Percentiles rank a stretch among this genome's conserved stretches.
Conservation (phyloP, 768 basidiomycete genomes). For the Cystofilobasidium bisporidii region DNA sequence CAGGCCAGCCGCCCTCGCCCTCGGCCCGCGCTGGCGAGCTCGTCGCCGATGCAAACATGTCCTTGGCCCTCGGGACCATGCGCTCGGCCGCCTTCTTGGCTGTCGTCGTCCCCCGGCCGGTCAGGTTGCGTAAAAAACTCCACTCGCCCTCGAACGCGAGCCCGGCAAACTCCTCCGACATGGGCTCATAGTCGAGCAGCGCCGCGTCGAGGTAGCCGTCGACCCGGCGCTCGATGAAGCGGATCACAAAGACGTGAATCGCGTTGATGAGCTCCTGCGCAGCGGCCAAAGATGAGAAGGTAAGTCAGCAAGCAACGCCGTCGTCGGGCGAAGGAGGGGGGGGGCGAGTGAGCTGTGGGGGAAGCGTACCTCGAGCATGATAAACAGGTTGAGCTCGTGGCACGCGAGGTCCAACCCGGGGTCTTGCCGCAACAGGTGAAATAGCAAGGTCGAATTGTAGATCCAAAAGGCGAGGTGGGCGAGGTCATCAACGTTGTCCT, state of each 20-base stretch:
- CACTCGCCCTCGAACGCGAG: slow-evolving; percentile 95
- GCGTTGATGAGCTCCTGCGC: slow-evolving; percentile 88
- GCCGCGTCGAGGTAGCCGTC: slow-evolving; percentile 74
- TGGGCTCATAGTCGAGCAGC: slow-evolving; percentile 69
- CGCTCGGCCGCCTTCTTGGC: slow-evolving; percentile 35
- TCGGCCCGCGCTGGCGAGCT: background rate
- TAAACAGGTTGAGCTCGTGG: slow-evolving; percentile 71
- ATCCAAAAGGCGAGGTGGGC: slow-evolving; percentile 87
- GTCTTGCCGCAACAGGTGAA: slow-evolving; percentile 61
- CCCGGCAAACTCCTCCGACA: slow-evolving; percentile 62
- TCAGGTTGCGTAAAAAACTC: slow-evolving; percentile 45
- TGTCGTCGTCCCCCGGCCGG: slow-evolving; percentile 31
- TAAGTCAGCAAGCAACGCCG: background rate
- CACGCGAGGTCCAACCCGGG: slow-evolving; percentile 53
- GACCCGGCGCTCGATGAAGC: slow-evolving; percentile 78
- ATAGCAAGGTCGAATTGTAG: slow-evolving; percentile 78
- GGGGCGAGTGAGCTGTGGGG: background rate
- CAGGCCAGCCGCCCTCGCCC: background rate
- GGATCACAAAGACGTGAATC: slow-evolving; percentile 91
- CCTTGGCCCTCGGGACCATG: slow-evolving; percentile 18
- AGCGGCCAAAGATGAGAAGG: background rate
- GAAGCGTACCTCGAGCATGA: slow-evolving; percentile 47
- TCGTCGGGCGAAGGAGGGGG: background rate
- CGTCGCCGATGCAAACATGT: slow-evolving; percentile 13
- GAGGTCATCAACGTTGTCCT: slow-evolving; percentile 77